phyloP scores from a whole-genome alignment of 148 eudicot species.

The Amaranthus hypochondriacus region DNA sequence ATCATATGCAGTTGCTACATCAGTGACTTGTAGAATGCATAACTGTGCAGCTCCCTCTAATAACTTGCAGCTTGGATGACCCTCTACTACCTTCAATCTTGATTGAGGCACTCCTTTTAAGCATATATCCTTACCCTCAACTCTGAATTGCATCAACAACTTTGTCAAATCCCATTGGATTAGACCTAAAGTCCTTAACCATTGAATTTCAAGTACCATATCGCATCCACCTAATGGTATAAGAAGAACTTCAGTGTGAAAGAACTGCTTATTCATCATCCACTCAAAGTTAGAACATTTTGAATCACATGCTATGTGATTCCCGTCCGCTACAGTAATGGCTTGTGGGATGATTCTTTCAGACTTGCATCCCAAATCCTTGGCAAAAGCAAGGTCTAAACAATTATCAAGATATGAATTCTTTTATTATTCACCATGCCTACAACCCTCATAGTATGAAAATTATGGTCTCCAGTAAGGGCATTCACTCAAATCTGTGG shows the following conservation, averaged over 20 bases:
- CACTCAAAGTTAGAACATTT: neutral
- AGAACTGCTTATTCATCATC: neutral
- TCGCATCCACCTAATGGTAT: neutral
- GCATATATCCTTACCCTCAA: neutral
- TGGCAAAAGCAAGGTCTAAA: neutral
- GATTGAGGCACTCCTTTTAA: neutral
- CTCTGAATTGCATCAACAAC: neutral
- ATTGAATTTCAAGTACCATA: neutral
- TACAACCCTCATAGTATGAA: too few relatives aligned
- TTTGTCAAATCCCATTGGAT: neutral
- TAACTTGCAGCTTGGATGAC: neutral
- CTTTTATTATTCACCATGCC: too few relatives aligned
- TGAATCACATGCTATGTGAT: too few relatives aligned
- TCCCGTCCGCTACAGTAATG: neutral
- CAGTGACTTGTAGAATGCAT: neutral
- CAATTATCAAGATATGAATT: neutral
- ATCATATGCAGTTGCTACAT: neutral
- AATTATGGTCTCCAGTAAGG: too few relatives aligned
- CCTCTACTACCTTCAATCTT: neutral
- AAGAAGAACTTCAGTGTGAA: neutral
- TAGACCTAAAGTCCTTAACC: neutral
- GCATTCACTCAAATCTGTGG: too few relatives aligned
- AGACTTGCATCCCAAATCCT: neutral
- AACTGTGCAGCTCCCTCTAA: neutral
- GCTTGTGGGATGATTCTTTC: neutral